These are phyloP conservation scores for Chytridium lagenaria DNA, from an alignment of 371 early-diverging fungal species.

Conservation along the genomic window DNA sequence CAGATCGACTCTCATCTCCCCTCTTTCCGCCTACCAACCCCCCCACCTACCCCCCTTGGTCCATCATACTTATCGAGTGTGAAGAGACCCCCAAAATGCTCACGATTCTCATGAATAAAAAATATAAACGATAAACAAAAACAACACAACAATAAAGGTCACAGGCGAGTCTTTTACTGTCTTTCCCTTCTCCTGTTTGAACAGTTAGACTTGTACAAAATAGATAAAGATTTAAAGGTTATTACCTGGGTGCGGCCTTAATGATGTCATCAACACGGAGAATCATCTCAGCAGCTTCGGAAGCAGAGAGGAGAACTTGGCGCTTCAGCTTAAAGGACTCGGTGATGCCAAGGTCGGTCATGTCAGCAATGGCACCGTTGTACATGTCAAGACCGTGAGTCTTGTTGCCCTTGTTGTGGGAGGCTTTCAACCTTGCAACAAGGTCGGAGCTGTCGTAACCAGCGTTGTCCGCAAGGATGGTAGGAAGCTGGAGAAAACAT, in stretches of 20 bases:
- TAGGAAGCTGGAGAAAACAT: constrained; percentile 76
- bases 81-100: background rate
- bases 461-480: constrained; percentile 98
- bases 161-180: constrained; percentile 14
- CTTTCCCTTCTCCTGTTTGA: constrained; percentile 14
- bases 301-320: constrained; percentile 95
- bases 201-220: background rate
- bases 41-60: too few species aligned
- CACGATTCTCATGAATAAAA: background rate
- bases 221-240: background rate
- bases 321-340: constrained; percentile 99
- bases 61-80: too few species aligned
- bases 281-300: constrained; percentile 99
- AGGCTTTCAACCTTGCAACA: constrained; percentile 89
- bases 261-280: constrained; percentile 99
- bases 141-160: background rate
- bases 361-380: constrained; percentile 81
- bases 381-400: constrained; percentile 93
- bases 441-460: constrained; percentile 97
- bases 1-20: too few species aligned
- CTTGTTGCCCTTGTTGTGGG: constrained; percentile 85
- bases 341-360: constrained; percentile 90
- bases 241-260: constrained; percentile 70
- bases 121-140: background rate
- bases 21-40: too few species aligned